Base-by-base conservation (phyloP, 108 stramenopile species). In the Skeletonema costatum region DNA sequence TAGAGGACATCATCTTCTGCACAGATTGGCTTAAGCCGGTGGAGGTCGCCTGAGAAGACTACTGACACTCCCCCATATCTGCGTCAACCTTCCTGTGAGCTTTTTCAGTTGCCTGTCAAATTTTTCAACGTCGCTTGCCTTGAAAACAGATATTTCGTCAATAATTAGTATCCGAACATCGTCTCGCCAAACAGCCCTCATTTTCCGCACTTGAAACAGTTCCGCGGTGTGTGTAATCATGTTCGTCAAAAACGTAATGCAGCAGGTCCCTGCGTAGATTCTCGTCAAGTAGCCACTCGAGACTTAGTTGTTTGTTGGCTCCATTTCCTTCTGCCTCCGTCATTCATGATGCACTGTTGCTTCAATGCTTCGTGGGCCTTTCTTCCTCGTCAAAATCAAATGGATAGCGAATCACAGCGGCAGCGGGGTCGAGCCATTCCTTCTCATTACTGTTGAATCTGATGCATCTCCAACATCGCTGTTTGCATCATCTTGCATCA, bases 91-190 rank as follows among this genome's bases (percentile, higher is more conserved):
- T 16, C 69, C 56, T 35, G 31, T 70, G 50, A 70, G 51, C 17
- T 38, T 58, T 32, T 38, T 58, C 53, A 70, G 30, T 56, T 19
- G 31, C 56, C 69, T 32, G 36, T 70, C 56, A 16, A 70, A 19
- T 35, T 59, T 70, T 25, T 4, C 19, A 16, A 70, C n/a, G 32
- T 58, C 56, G 7, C 32, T 5, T 58, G 17, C 31, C 17, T 31
- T 36, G 36, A 70, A 70, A 58, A 64, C 64, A 2, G 60, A 73
- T 29, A 73, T 73, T 42, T 73, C 72, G 44, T 73, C 72, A 64
- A 73, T 73, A n/a, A 73, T 64, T 21, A 73, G 44, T 8, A 73
- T 60, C 13, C 35, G 39, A 30, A 73, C 72, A 50, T 63, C 21
- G 1, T 63, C 31, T 62, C 62, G 48, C 44, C 48, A 50, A 50